Conservation (phyloP, 164 flowering plant genomes). For the Cinnamomum micranthum region DNA sequence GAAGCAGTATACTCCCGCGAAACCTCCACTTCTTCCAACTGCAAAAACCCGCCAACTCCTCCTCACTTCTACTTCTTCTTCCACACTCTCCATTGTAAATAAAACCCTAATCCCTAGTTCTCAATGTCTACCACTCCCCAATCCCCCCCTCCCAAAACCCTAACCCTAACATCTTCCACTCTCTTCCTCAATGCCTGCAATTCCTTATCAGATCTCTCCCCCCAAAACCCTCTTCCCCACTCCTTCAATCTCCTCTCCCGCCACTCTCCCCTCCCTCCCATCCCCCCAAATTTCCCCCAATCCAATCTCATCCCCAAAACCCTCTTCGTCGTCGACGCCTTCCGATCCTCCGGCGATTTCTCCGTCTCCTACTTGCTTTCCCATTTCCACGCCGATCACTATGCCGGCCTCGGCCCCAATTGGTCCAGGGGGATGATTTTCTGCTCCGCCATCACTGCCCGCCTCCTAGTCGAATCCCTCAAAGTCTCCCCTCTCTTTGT, state of each 20-base stretch:
- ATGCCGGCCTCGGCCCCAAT: slow-evolving; percentile 56
- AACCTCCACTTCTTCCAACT: background rate
- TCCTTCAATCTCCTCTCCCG: slow-evolving; percentile 33
- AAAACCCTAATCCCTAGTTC: background rate
- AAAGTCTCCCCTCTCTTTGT: slow-evolving; percentile 40
- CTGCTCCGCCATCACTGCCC: slow-evolving; percentile 61
- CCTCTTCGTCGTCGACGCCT: slow-evolving; percentile 67
- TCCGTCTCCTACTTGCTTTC: slow-evolving; percentile 79
- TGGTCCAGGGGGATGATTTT: slow-evolving; percentile 73
- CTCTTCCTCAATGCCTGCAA: slow-evolving; percentile 36
- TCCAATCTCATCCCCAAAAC: slow-evolving; percentile 69
- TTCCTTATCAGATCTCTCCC: slow-evolving; percentile 14
- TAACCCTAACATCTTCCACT: slow-evolving; percentile 37
- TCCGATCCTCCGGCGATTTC: slow-evolving; percentile 53
- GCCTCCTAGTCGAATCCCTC: slow-evolving; percentile 47
- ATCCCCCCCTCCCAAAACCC: slow-evolving; percentile 25
- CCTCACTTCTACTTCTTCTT: background rate
- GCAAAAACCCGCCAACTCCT: too few species aligned
- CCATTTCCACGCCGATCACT: slow-evolving; percentile 95
- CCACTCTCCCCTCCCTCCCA: slow-evolving; percentile 30
- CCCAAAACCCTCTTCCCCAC: slow-evolving; percentile 17
- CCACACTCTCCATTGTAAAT: background rate
- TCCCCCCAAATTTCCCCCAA: slow-evolving; percentile 45
- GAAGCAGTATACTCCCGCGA: background rate
- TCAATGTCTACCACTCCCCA: slow-evolving; percentile 2